A percentile compares a stretch with the other conserved stretches of the same genome.
Conservation (phyloP, 1,284 basidiomycete genomes). For the Cutaneotrichosporon sp. region DNA sequence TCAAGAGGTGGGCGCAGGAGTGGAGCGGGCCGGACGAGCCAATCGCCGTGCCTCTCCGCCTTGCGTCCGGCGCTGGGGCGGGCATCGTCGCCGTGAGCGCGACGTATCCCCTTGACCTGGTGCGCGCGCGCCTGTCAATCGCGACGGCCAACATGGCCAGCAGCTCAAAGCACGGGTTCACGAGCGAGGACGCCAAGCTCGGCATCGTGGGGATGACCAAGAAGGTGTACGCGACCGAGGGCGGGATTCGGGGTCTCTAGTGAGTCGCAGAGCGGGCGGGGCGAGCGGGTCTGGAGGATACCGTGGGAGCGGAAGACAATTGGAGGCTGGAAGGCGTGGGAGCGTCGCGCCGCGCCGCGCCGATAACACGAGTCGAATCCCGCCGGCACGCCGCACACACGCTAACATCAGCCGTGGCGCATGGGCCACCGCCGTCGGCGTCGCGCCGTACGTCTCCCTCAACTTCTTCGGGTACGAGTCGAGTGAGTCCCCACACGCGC, state of each 20-base stretch:
- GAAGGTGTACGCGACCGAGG: slow-evolving; percentile 87
- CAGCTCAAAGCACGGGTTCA: slow-evolving; percentile 29
- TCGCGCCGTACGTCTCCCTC: slow-evolving; percentile 77
- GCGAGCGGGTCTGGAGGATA: not conserved
- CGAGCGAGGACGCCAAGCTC: slow-evolving; percentile 54
- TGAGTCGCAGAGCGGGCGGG: slow-evolving; percentile 51
- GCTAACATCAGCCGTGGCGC: slow-evolving; percentile 60
- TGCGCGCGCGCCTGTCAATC: slow-evolving; percentile 88
- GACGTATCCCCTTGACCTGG: slow-evolving; percentile 91
- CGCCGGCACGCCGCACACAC: no score
- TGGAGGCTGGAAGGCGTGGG: not conserved
- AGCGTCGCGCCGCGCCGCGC: no score
- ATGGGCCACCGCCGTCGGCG: slow-evolving; percentile 83
- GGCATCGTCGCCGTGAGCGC: slow-evolving; percentile 87
- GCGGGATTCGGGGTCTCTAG: slow-evolving; percentile 82
- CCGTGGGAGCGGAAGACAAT: no score
- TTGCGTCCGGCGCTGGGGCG: slow-evolving; percentile 81
- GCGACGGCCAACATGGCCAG: slow-evolving; percentile 63
- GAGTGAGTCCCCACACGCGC: slow-evolving; percentile 24
- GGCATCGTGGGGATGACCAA: slow-evolving; percentile 86
- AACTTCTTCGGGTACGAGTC: slow-evolving; percentile 54
- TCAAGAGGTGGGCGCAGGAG: slow-evolving; percentile 67
- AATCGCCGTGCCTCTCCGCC: slow-evolving; percentile 78
- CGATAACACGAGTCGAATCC: no score
- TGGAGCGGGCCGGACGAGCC: slow-evolving; percentile 61